phyloP scores from a whole-genome alignment of 345 rosid genomes.

The Camelina laxa region DNA sequence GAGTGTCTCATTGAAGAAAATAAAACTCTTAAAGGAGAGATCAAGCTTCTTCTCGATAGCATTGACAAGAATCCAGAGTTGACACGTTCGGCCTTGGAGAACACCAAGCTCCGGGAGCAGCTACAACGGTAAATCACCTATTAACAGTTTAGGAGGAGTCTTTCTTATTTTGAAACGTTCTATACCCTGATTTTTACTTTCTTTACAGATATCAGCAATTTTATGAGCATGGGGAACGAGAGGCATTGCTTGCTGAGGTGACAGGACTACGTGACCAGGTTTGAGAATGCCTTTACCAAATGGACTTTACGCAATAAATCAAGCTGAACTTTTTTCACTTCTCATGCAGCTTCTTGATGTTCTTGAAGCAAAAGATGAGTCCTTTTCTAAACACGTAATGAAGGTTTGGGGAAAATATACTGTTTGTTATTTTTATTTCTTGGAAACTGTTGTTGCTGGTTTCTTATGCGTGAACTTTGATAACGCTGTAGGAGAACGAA shows the following conservation, averaged over 20 bases:
- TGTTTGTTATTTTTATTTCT: conserved; percentile 28
- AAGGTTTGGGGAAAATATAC: conserved; percentile 47
- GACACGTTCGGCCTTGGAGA: conserved; percentile 64
- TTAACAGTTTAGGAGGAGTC: conserved; percentile 33
- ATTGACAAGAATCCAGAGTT: conserved; percentile 64
- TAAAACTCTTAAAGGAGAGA: conserved; percentile 64
- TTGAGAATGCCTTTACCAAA: conserved; percentile 34
- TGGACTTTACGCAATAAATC: conserved; percentile 12
- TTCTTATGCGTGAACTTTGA: conserved; percentile 32
- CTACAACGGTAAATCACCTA: conserved; percentile 61
- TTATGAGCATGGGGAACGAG: conserved; percentile 75
- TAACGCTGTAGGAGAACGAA: conserved; percentile 55
- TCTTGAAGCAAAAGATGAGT: conserved; percentile 52
- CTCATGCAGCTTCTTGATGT: conserved; percentile 56
- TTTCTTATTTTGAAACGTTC: background rate
- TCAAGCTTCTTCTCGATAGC: conserved; percentile 63
- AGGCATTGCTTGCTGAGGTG: conserved; percentile 64
- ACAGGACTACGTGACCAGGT: conserved; percentile 83
- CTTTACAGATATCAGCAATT: conserved; percentile 68
- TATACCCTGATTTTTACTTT: conserved; percentile 33
- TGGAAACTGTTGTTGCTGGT: conserved; percentile 29
- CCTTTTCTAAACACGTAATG: conserved; percentile 41
- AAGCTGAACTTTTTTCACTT: conserved; percentile 21
- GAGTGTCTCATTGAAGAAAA: conserved; percentile 67
- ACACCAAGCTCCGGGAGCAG: conserved; percentile 68